These are phyloP conservation scores for Verticillium nubilum DNA, from an alignment of 2,329 filamentous ascomycete genomes.

Conservation along the genomic window DNA sequence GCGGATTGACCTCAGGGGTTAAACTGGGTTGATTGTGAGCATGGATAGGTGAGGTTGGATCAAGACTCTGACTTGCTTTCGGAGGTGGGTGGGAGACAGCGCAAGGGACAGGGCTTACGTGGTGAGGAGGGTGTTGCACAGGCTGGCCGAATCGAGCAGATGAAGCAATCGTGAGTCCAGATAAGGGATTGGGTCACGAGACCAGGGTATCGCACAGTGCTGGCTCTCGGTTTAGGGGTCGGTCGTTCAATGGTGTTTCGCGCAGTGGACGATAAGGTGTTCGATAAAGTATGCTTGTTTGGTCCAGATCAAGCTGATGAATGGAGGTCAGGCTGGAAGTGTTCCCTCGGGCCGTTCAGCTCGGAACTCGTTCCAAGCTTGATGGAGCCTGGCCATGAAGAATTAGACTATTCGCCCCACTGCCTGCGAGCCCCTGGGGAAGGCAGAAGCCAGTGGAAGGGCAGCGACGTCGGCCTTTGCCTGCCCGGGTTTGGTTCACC, in stretches of 20 bases:
- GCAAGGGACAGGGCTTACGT: neutral
- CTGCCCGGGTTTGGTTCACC: neutral
- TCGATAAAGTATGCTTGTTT: neutral
- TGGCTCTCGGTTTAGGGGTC: neutral
- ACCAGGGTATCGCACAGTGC: neutral
- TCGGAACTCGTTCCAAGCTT: neutral
- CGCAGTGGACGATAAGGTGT: neutral
- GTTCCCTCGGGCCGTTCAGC: neutral
- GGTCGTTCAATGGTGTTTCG: neutral
- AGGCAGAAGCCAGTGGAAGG: neutral
- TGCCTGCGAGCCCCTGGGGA: neutral
- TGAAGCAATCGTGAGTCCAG: slow-evolving; percentile 2
- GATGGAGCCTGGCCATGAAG: neutral
- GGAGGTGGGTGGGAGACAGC: neutral
- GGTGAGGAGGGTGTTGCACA: neutral
- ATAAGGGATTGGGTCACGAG: slow-evolving; percentile 11
- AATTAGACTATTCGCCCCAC: neutral
- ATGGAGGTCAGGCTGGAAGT: neutral
- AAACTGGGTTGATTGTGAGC: neutral
- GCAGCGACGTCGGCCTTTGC: neutral
- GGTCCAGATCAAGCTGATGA: neutral
- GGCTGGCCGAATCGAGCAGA: neutral
- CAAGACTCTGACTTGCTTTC: neutral
- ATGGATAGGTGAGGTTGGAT: neutral
- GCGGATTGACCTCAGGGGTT: neutral